phyloP scores from a whole-genome alignment of 352 stramenopile species.

The Phytopythium aichiense region DNA sequence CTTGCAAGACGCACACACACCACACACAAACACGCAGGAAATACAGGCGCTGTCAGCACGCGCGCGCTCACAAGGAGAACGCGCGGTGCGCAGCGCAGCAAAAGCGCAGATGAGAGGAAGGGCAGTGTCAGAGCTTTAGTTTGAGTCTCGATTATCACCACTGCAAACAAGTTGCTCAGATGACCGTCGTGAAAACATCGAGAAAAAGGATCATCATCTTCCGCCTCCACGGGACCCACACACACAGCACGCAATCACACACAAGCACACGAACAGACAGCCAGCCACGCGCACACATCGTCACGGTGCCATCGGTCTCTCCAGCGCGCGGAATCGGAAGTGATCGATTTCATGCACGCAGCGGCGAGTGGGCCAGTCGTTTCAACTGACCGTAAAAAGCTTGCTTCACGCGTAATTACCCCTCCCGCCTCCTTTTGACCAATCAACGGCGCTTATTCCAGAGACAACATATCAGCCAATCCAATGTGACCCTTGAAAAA shows the following conservation, averaged over 20 bases:
- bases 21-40: constrained; percentile 2
- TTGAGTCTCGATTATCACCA: constrained; percentile 88
- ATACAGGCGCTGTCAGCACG: not conserved
- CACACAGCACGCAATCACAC: not conserved
- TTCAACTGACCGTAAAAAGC: not conserved
- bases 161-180: constrained; percentile 63
- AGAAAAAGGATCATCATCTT: constrained; percentile 87
- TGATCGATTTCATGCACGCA: not conserved
- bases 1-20: constrained; percentile 24
- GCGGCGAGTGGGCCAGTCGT: constrained; percentile 6
- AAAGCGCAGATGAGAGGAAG: constrained; percentile 7
- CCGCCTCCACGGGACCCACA: constrained; percentile 15
- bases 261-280: not conserved
- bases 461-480: constrained; percentile 1
- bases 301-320: not conserved
- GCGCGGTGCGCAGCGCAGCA: constrained; percentile 5
- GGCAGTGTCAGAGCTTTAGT: constrained; percentile 70
- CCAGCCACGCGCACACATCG: too few species aligned
- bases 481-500: constrained; percentile 6
- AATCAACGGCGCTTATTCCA: not conserved
- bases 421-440: not conserved
- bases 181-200: constrained; percentile 89
- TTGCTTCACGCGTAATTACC: not conserved
- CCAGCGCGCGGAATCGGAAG: constrained; percentile 11
- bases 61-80: not conserved